Percentiles rank a stretch among this genome's conserved stretches.
Conservation (phyloP, 2,329 filamentous ascomycete genomes). For the Apiospora kogelbergensis region DNA sequence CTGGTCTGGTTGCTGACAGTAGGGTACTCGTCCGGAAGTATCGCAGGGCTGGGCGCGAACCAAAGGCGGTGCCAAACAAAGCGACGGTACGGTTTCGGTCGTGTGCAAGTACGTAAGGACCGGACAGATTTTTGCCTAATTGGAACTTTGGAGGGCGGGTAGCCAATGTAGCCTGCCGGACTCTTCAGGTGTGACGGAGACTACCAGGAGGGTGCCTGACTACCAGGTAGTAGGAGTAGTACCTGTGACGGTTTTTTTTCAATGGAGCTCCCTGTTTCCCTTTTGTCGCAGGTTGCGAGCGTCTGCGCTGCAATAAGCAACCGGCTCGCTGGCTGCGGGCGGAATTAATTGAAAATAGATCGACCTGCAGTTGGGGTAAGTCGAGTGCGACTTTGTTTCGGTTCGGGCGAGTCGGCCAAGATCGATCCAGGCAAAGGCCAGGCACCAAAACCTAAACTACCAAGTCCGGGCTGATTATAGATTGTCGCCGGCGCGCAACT, state of each 20-base stretch:
- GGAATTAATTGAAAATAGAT: constrained; percentile 8
- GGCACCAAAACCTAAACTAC: neutral
- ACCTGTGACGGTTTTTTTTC: neutral
- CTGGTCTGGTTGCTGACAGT: neutral
- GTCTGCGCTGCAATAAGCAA: neutral
- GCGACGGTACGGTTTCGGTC: neutral
- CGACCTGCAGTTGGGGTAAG: neutral
- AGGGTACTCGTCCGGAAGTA: neutral
- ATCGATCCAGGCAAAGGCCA: neutral
- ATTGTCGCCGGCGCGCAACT: neutral
- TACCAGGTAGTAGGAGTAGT: neutral
- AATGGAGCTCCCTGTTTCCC: constrained; percentile 1
- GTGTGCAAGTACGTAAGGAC: neutral
- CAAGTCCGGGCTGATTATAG: neutral
- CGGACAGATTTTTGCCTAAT: neutral
- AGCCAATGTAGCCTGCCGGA: neutral
- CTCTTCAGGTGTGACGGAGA: no score
- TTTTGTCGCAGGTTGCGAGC: neutral
- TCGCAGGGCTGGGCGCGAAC: neutral
- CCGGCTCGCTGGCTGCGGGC: neutral
- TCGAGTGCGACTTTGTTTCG: constrained; percentile 5
- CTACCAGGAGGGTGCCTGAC: no score
- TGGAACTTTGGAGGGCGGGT: neutral
- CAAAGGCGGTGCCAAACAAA: neutral
- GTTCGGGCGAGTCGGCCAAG: neutral